A percentile compares a stretch with the other conserved stretches of the same genome.
These are phyloP conservation scores for Carallia pectinifolia DNA, from an alignment of 345 rosid genomes.

Conservation along the genomic window DNA sequence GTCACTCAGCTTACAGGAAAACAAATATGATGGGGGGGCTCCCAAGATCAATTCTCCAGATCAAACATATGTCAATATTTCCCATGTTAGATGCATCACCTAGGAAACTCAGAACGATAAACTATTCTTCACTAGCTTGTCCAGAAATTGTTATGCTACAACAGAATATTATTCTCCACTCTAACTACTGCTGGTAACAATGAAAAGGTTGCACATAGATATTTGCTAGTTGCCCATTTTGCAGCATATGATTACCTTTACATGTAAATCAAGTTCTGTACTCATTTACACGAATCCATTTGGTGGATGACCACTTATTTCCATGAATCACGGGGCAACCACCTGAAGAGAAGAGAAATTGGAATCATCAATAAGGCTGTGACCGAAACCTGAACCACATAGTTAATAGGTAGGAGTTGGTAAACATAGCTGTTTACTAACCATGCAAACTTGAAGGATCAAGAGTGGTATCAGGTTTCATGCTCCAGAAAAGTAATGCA, in stretches of 20 bases:
- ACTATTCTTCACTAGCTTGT: background rate
- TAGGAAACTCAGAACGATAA: background rate
- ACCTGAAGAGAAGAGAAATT: slow-evolving; percentile 43
- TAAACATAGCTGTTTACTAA: slow-evolving; percentile 27
- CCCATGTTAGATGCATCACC: no score
- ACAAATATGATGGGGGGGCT: no score
- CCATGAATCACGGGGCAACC: slow-evolving; percentile 93
- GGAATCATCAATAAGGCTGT: background rate
- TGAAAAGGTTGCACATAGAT: background rate
- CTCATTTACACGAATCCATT: slow-evolving; percentile 85
- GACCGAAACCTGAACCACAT: slow-evolving; percentile 1
- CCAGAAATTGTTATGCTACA: background rate
- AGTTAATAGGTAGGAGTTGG: background rate
- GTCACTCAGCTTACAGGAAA: background rate
- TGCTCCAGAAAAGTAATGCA: slow-evolving; percentile 97
- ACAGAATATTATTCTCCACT: background rate
- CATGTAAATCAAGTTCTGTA: slow-evolving; percentile 43
- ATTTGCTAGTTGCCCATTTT: background rate
- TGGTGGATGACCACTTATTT: slow-evolving; percentile 96
- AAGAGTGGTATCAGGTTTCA: slow-evolving; percentile 78
- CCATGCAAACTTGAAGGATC: slow-evolving; percentile 92
- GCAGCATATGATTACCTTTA: slow-evolving; percentile 30
- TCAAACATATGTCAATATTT: background rate
- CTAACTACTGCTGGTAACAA: background rate
- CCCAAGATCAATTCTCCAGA: no score